Evolutionary conservation across 1,139 yeast species (phyloP).

Genomic region (Saccharomyces hybrid): DNA sequence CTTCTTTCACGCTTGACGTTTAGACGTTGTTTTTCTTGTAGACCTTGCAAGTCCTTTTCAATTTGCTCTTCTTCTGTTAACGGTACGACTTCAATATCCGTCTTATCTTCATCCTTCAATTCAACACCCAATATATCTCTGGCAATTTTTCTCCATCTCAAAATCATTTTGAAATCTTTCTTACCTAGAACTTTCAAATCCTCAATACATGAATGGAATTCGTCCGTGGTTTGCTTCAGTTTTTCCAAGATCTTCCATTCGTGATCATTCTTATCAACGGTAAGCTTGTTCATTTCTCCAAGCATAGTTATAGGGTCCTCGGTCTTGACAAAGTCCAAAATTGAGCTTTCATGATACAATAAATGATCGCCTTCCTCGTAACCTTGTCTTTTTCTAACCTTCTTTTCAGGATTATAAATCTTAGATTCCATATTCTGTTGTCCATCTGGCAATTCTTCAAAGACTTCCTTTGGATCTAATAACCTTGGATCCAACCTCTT

Average conservation of each 20-base stretch:
- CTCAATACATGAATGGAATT: slow-evolving; percentile 72
- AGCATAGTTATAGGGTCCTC: slow-evolving; percentile 81
- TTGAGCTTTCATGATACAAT: slow-evolving; percentile 63
- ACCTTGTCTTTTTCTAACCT: slow-evolving; percentile 88
- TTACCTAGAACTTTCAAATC: slow-evolving; percentile 92
- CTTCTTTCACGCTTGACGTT: slow-evolving; percentile 74
- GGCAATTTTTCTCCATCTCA: slow-evolving; percentile 85
- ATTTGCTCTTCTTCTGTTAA: slow-evolving; percentile 85
- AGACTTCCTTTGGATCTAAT: slow-evolving; percentile 86
- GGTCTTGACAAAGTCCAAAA: slow-evolving; percentile 70
- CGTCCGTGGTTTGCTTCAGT: slow-evolving; percentile 68
- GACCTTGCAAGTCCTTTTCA: slow-evolving; percentile 70
- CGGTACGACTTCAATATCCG: slow-evolving; percentile 51
- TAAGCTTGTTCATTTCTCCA: slow-evolving; percentile 63
- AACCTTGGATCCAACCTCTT: slow-evolving; percentile 88
- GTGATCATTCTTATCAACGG: slow-evolving; percentile 51
- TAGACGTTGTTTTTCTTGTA: slow-evolving; percentile 64
- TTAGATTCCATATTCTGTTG: slow-evolving; percentile 83
- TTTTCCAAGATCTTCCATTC: slow-evolving; percentile 68
- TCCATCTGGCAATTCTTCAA: slow-evolving; percentile 79
- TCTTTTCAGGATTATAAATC: slow-evolving; percentile 88
- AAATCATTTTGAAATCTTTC: slow-evolving; percentile 77
- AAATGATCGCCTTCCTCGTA: slow-evolving; percentile 90
- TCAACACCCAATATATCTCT: slow-evolving; percentile 72
- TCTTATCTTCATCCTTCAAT: slow-evolving; percentile 40